These are phyloP conservation scores for Pyrenophora seminiperda DNA, from an alignment of 2,329 filamentous ascomycete genomes.

Conservation along the genomic window DNA sequence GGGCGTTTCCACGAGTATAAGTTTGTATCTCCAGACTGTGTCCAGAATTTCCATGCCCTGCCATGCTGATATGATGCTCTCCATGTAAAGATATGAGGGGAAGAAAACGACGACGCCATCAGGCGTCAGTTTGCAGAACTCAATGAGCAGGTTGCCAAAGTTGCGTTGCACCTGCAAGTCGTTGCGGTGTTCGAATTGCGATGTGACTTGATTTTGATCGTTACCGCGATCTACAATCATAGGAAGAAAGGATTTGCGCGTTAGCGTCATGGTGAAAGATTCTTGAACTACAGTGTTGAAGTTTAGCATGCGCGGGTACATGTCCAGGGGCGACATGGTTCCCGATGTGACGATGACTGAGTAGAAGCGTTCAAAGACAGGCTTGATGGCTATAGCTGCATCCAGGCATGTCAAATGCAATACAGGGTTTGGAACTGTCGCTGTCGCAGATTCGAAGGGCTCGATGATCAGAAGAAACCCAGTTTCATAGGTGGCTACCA, in stretches of 20 bases:
- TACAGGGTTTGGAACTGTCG: slow-evolving; percentile 95
- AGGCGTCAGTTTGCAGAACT: slow-evolving; percentile 94
- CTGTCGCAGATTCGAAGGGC: slow-evolving; percentile 92
- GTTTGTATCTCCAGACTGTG: slow-evolving; percentile 98
- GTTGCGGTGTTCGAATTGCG: slow-evolving; percentile 92
- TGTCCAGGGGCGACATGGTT: slow-evolving; percentile 94
- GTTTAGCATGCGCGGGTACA: slow-evolving; percentile 98
- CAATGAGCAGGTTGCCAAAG: slow-evolving; percentile 89
- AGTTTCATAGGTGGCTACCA: slow-evolving; percentile 95
- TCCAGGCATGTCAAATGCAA: slow-evolving; percentile 96
- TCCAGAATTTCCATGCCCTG: slow-evolving; percentile 98
- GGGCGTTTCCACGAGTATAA: slow-evolving; percentile 96
- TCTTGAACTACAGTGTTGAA: slow-evolving; percentile 93
- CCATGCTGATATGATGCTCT: slow-evolving; percentile 99
- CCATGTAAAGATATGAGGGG: slow-evolving; percentile 98
- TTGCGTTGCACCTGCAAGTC: slow-evolving; percentile 97
- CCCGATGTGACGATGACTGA: slow-evolving; percentile 98
- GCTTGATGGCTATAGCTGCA: slow-evolving; percentile 96
- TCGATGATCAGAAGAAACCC: slow-evolving; percentile 97
- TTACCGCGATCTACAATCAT: slow-evolving; percentile 97
- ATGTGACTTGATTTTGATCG: slow-evolving; percentile 91
- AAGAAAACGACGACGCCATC: slow-evolving; percentile 99
- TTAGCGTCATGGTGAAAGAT: slow-evolving; percentile 96
- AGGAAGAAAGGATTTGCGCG: slow-evolving; percentile 90
- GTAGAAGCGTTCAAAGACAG: slow-evolving; percentile 95